These are phyloP conservation scores for Kazachstania sp. DNA, from an alignment of 1,139 yeast genomes.

Conservation along the genomic window DNA sequence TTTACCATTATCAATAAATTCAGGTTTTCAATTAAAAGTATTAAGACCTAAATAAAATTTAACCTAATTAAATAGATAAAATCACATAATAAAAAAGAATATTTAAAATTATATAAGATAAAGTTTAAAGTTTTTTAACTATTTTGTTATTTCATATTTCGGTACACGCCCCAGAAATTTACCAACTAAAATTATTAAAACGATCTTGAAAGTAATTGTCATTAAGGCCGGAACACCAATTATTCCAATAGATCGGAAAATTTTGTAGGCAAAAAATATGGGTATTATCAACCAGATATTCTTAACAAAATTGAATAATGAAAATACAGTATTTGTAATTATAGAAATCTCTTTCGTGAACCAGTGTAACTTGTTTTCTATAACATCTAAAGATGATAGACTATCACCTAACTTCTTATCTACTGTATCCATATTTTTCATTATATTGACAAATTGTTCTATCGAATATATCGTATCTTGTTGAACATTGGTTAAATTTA, in stretches of 20 bases:
- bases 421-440: not conserved
- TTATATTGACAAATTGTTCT: not conserved
- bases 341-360: too few species aligned
- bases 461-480: not conserved
- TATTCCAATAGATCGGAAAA: not conserved
- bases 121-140: too few species aligned
- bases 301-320: not conserved
- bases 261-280: not conserved
- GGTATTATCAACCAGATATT: not conserved
- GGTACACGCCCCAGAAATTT: not conserved
- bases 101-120: too few species aligned
- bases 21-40: slow-evolving; percentile 5
- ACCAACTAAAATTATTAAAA: not conserved
- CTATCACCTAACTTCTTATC: slow-evolving; percentile 5
- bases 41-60: slow-evolving; percentile 1
- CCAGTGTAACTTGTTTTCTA: too few species aligned
- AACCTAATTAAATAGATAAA: not conserved
- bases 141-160: too few species aligned
- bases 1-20: not conserved
- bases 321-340: too few species aligned
- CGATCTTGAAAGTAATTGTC: not conserved
- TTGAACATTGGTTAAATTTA: not conserved
- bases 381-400: not conserved
- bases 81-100: not conserved
- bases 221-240: not conserved